Percentiles rank a stretch among this genome's conserved stretches.
Conservation (phyloP, 306 rosid species). For the Cucumis cinereus region DNA sequence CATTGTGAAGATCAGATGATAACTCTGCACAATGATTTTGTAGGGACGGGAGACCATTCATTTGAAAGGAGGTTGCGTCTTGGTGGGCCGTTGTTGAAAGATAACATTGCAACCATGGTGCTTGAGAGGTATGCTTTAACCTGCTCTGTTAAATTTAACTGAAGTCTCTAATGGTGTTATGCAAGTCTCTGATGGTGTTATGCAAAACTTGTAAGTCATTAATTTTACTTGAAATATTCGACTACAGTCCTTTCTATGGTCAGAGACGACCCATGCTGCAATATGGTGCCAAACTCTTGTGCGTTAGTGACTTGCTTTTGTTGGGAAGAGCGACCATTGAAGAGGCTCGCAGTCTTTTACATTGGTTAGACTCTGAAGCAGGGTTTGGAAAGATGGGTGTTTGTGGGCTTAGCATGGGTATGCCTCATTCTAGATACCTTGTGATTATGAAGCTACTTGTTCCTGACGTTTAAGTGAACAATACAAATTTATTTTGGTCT, state of each 20-base stretch:
- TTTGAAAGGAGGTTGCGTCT: conserved; percentile 86
- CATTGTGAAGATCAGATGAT: neutral
- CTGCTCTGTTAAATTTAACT: conserved; percentile 3
- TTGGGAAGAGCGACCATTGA: conserved; percentile 94
- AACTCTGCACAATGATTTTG: neutral
- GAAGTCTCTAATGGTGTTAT: neutral
- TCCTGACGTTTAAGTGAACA: neutral
- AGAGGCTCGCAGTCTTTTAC: conserved; percentile 85
- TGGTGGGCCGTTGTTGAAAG: conserved; percentile 79
- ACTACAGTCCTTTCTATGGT: conserved; percentile 90
- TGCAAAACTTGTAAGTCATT: conserved; percentile 2
- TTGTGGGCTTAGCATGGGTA: conserved; percentile 99
- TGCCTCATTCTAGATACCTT: conserved; percentile 19
- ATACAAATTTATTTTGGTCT: neutral
- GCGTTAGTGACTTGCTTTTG: conserved; percentile 94
- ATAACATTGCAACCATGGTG: conserved; percentile 94
- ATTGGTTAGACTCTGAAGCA: conserved; percentile 81
- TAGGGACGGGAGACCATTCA: conserved; percentile 94
- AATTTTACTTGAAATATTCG: conserved; percentile 10
- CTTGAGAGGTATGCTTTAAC: conserved; percentile 69
- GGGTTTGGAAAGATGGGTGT: conserved; percentile 95
- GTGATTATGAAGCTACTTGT: neutral
- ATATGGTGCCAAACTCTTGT: conserved; percentile 82
- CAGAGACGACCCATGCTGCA: conserved; percentile 88
- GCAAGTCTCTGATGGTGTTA: neutral